Conservation (phyloP, 179 eudicot species). For the Vitellaria paradoxa region DNA sequence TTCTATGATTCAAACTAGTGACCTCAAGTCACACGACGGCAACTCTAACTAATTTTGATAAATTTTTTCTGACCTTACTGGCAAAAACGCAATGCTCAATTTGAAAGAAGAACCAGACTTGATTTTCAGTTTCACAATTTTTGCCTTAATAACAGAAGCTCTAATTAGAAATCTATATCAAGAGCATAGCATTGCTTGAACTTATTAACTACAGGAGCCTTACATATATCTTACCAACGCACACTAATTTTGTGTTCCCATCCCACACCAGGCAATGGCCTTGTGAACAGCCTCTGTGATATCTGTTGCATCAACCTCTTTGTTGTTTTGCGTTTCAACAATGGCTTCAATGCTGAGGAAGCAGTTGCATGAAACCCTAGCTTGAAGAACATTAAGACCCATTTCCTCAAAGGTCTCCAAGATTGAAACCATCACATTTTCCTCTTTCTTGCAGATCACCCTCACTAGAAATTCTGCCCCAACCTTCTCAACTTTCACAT, state of each 20-base stretch:
- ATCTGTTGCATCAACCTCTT: conserved; percentile 25
- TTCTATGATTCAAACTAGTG: no score
- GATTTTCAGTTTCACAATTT: no score
- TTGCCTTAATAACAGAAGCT: no score
- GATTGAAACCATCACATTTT: conserved; percentile 38
- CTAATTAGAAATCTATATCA: no score
- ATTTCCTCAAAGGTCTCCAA: conserved; percentile 49
- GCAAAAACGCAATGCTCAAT: no score
- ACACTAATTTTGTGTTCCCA: background rate
- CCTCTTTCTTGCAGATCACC: conserved; percentile 36
- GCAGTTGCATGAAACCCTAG: conserved; percentile 36
- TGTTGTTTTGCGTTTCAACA: conserved; percentile 31
- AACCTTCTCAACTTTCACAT: conserved; percentile 50
- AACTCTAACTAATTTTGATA: no score
- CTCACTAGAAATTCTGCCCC: conserved; percentile 28
- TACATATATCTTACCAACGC: no score
- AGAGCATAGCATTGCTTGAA: no score
- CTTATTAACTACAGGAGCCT: no score
- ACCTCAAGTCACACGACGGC: no score
- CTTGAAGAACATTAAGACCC: conserved; percentile 42
- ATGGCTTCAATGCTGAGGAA: conserved; percentile 52
- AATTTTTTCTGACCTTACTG: no score
- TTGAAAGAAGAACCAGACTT: no score
- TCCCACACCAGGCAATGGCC: conserved; percentile 25
- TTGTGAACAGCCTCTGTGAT: conserved; percentile 34